phyloP scores from a whole-genome alignment of 176 grass and related monocot genomes.

The Cenchrus purpureus region DNA sequence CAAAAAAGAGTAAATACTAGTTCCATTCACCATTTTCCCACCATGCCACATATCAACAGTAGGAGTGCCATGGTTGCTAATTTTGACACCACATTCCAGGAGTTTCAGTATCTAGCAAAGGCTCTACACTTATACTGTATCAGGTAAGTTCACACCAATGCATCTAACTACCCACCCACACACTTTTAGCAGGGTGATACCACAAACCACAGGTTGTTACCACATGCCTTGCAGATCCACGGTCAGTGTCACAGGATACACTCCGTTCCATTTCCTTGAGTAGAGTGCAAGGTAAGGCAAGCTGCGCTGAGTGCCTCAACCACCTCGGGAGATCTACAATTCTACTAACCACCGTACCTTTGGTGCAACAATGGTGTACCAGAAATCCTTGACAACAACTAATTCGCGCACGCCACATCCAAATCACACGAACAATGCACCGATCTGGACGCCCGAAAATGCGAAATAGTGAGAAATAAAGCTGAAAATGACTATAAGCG shows the following conservation, averaged over 20 bases:
- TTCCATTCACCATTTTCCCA: background rate
- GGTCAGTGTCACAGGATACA: background rate
- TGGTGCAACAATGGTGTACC: background rate
- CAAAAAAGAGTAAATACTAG: background rate
- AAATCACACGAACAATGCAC: background rate
- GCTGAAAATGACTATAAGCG: background rate
- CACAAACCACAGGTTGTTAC: background rate
- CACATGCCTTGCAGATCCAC: background rate
- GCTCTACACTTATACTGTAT: background rate
- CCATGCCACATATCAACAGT: background rate
- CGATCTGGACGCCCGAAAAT: background rate
- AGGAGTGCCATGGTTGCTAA: background rate
- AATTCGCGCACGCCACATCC: background rate
- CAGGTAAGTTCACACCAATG: background rate
- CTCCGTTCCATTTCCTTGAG: background rate
- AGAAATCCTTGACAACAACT: background rate
- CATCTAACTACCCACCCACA: background rate
- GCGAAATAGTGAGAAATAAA: background rate
- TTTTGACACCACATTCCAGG: background rate
- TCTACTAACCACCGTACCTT: conserved; percentile 9
- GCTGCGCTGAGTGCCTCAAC: conserved; percentile 13
- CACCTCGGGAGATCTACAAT: conserved; percentile 25
- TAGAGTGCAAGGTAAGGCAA: conserved; percentile 34
- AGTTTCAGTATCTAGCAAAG: background rate
- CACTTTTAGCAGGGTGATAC: background rate